Percentiles rank a stretch among this genome's conserved stretches.
phyloP scores from a whole-genome alignment of 1,139 yeast species.

The Zygosaccharomyces pseudobailii region DNA sequence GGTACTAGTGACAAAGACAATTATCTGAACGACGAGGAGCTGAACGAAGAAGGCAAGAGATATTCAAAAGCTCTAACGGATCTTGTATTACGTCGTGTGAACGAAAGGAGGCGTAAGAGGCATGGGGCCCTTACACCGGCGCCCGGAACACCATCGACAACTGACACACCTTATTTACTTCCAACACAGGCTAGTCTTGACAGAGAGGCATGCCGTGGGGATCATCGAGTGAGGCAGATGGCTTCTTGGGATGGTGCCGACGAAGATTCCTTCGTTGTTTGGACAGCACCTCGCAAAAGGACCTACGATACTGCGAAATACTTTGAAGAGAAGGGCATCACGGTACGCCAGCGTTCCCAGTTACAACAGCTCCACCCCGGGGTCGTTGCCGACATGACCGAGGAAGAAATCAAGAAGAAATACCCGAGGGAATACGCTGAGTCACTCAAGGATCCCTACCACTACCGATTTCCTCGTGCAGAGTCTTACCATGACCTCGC shows the following conservation, averaged over 20 bases:
- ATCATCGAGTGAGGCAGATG: constrained; percentile 27
- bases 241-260: constrained; percentile 34
- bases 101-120: constrained; percentile 21
- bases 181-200: constrained; percentile 19
- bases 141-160: constrained; percentile 9
- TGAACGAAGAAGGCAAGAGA: constrained; percentile 52
- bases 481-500: constrained; percentile 97
- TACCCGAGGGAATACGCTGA: constrained; percentile 69
- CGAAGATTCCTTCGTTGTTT: constrained; percentile 54
- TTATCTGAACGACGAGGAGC: constrained; percentile 55
- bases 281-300: constrained; percentile 89
- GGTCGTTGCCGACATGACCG: constrained; percentile 64
- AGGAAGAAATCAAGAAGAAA: constrained; percentile 50
- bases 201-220: constrained; percentile 21
- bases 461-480: constrained; percentile 84
- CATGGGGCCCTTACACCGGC: constrained; percentile 12
- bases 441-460: constrained; percentile 76
- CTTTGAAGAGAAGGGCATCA: constrained; percentile 56
- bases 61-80: constrained; percentile 50
- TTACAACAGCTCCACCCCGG: constrained; percentile 90
- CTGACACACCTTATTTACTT: constrained; percentile 9
- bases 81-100: constrained; percentile 37
- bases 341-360: constrained; percentile 71
- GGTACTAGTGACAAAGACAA: constrained; percentile 49
- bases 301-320: constrained; percentile 74